Evolutionary conservation across 495 filamentous ascomycete species (phyloP), one percentile per base, ranked within the genome.

Genomic region (Paragyromitra xinjiangensis): DNA sequence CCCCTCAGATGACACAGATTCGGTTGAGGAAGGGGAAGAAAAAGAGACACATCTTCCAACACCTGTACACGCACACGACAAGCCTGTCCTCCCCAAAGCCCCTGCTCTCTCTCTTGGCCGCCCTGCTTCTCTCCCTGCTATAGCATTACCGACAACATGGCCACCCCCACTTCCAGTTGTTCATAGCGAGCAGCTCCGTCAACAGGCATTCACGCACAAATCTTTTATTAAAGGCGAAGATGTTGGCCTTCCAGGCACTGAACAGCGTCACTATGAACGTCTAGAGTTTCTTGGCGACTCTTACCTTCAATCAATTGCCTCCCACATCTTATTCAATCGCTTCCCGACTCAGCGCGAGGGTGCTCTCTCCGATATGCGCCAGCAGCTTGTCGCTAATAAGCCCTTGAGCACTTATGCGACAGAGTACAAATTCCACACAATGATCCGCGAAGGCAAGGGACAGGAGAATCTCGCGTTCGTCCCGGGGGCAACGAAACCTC

Each of bases 241-340:
- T 16, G 69, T 68, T 16, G 58, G 68, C 7, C 61, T 77, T 24
- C 73, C 81, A 0, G 78, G 78, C 26, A 67, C 55, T 40, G 73
- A 81, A 51, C 69, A 78, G 8, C 65, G 48, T 4, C 81, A 83
- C 68, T 82, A 82, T 24, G 88, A 91, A 69, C 85, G 89, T 14
- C 86, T 91, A 29, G 89, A 91, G 75, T 86, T 90, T 26, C 85
- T 91, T 19, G 89, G 89, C 16, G 89, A 91, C 81, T 89, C 89
- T 8, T 90, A 88, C 53, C 85, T 91, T 64, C 88, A 90, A 72
- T 83, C 88, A 16, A 87, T 90, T 55, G 85, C 88, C 44, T 88
- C 88, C 0, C 85, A 84, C 39, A 73, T 89, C 42, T 82, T 90
- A 34, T 88, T 85, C 84, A 65, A 82, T 11, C 84, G 73, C 51